Base-by-base conservation (phyloP, 805 yeast species). In the Suhomyces canberraensis region DNA sequence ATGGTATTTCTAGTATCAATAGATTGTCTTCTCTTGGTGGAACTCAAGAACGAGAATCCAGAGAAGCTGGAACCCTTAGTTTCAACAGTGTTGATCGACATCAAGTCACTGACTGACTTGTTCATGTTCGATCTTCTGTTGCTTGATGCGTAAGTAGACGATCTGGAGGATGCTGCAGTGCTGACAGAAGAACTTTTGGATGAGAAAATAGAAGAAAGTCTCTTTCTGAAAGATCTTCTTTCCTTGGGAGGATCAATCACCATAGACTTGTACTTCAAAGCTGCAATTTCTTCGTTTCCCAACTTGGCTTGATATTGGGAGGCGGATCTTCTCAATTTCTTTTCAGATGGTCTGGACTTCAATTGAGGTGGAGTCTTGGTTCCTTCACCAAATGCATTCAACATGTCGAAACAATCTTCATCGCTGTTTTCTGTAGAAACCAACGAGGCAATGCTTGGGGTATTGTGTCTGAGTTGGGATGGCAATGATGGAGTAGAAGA, bases 361-460 rank as follows among this genome's bases (percentile, higher is more conserved):
- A 24, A 24, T n/a, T 24, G 26, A 24, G 33, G 32, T 11, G 33
- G 29, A 9, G 38, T 29, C 16, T 8, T 13, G 17, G 16, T 18
- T 14, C 25, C 35, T 21, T 22, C 29, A 13, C 39, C 41, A 39
- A 52, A 53, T 3, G 60, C 50, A 35, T 54, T 52, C 29, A 57
- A 33, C 41, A 48, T 44, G 39, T 54, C 61, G 34, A 48, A 53
- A 20, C 60, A 48, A 21, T 48, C 50, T 31, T 51, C 59, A n/a
- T 47, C 52, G 25, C 42, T 42, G 11, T 15, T 6, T 11, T 35
- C 27, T 9, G 33, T 35, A 22, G 27, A 15, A 16, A 36, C 38
- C 14, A 39, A 26, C 15, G 53, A 42, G 18, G 33, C 31, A 11
- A 36, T 35, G 27, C 33, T 31, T 11, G 29, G 27, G 25, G 35